phyloP scores from a whole-genome alignment of 495 filamentous ascomycete species.

The Tirmania nivea region DNA sequence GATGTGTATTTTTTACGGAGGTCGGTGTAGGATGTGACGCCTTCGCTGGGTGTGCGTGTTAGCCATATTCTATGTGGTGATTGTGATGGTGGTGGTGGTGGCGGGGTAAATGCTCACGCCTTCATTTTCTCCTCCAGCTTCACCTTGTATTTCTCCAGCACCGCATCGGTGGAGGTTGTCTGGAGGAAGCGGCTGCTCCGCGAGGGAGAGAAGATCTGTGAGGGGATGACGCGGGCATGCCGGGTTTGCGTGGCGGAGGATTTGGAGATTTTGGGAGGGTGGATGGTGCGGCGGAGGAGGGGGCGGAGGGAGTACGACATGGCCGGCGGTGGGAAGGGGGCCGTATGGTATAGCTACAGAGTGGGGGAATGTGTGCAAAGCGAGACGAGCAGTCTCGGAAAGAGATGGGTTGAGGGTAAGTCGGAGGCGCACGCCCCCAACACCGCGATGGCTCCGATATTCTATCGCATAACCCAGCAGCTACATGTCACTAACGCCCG shows the following conservation, averaged over 20 bases:
- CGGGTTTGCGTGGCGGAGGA: conserved; percentile 36
- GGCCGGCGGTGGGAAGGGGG: not conserved
- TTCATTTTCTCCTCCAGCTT: conserved; percentile 73
- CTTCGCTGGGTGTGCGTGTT: conserved; percentile 32
- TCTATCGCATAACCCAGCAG: too few species aligned
- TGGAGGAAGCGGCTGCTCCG: conserved; percentile 50
- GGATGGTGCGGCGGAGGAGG: conserved; percentile 4
- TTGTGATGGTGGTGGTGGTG: not conserved
- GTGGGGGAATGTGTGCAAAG: not conserved
- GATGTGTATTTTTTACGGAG: conserved; percentile 65
- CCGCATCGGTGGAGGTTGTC: conserved; percentile 56
- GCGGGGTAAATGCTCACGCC: conserved; percentile 27
- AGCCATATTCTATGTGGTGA: not conserved
- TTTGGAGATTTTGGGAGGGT: conserved; percentile 1
- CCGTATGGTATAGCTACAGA: not conserved
- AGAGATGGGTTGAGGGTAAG: not conserved
- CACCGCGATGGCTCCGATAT: too few species aligned
- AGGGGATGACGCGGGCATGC: conserved; percentile 81
- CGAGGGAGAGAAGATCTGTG: conserved; percentile 51
- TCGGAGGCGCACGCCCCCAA: too few species aligned
- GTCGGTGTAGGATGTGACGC: conserved; percentile 47
- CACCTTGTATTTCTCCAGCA: conserved; percentile 65
- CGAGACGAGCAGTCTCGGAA: too few species aligned
- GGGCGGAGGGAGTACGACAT: not conserved
- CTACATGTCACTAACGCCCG: too few species aligned